These are phyloP conservation scores for Casuarina equisetifolia DNA, from an alignment of 306 rosid species.

Conservation along the genomic window DNA sequence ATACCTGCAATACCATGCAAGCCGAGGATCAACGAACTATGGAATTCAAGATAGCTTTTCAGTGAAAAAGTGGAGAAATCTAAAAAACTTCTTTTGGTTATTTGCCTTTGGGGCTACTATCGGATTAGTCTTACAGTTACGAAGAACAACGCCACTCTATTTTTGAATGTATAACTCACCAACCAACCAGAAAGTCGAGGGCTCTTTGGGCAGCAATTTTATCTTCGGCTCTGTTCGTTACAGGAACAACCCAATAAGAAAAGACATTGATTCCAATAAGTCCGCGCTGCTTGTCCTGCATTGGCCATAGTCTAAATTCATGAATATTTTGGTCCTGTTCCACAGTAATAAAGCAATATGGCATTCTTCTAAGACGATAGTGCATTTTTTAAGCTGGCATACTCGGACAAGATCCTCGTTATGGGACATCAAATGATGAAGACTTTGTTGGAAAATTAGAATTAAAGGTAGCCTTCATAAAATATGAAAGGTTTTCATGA, in stretches of 20 bases:
- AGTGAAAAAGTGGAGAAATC: not conserved
- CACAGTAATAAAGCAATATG: not conserved
- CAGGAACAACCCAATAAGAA: constrained; percentile 38
- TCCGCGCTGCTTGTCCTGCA: constrained; percentile 65
- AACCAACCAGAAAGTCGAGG: constrained; percentile 41
- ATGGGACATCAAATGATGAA: not conserved
- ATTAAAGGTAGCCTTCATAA: too few species aligned
- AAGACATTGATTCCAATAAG: constrained; percentile 54
- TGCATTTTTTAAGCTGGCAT: not conserved
- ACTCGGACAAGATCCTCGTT: not conserved
- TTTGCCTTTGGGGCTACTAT: not conserved
- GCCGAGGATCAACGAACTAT: not conserved
- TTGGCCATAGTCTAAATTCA: not conserved
- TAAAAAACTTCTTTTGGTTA: not conserved
- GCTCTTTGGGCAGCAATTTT: constrained; percentile 43
- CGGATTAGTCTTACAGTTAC: not conserved
- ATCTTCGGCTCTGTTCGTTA: constrained; percentile 42
- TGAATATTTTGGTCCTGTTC: not conserved
- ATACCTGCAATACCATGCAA: constrained; percentile 41
- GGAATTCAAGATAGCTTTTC: not conserved
- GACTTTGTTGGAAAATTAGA: not conserved
- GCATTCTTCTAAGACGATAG: not conserved
- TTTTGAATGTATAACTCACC: constrained; percentile 42
- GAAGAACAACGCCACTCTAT: not conserved
- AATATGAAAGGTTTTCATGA: too few species aligned